These are phyloP conservation scores for Cutaneotrichosporon spelunceum DNA, from an alignment of 1,284 basidiomycete species.

Conservation along the genomic window DNA sequence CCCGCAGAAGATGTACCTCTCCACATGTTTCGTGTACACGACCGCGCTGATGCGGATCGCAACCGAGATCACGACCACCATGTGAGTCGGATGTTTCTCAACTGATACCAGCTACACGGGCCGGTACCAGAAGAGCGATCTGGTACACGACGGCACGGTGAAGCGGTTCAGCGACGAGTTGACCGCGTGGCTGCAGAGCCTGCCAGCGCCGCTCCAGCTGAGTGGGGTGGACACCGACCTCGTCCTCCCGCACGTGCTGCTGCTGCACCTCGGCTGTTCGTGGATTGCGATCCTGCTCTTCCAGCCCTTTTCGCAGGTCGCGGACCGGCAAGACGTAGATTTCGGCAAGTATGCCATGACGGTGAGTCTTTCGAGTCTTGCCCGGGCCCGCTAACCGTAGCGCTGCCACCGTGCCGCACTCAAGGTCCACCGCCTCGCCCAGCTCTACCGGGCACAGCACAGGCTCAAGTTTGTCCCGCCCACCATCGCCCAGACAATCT, in stretches of 20 bases:
- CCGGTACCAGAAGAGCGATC: conserved; percentile 11
- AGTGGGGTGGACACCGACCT: conserved; percentile 54
- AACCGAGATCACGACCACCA: conserved; percentile 13
- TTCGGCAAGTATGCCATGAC: conserved; percentile 20
- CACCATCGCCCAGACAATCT: conserved; percentile 62
- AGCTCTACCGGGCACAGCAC: conserved; percentile 61
- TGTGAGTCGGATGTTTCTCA: neutral
- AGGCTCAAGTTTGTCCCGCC: conserved; percentile 62
- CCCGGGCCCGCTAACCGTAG: conserved; percentile 11
- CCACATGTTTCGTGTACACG: conserved; percentile 18
- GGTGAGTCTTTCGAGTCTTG: neutral
- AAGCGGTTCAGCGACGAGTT: conserved; percentile 46
- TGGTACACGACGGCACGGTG: conserved; percentile 14
- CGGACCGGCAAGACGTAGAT: neutral
- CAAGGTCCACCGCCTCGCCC: conserved; percentile 61
- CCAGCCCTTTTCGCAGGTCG: conserved; percentile 56
- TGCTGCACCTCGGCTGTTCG: conserved; percentile 63
- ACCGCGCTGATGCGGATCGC: conserved; percentile 15
- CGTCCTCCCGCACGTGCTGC: conserved; percentile 61
- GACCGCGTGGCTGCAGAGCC: conserved; percentile 60
- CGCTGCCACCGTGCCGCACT: conserved; percentile 64
- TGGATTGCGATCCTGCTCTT: conserved; percentile 66
- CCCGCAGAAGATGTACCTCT: conserved; percentile 13
- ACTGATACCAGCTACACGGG: conserved; percentile 13
- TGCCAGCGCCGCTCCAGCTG: conserved; percentile 56